Evolutionary conservation across 768 basidiomycete species (phyloP).

Genomic region (Tephrocybe sp.): DNA sequence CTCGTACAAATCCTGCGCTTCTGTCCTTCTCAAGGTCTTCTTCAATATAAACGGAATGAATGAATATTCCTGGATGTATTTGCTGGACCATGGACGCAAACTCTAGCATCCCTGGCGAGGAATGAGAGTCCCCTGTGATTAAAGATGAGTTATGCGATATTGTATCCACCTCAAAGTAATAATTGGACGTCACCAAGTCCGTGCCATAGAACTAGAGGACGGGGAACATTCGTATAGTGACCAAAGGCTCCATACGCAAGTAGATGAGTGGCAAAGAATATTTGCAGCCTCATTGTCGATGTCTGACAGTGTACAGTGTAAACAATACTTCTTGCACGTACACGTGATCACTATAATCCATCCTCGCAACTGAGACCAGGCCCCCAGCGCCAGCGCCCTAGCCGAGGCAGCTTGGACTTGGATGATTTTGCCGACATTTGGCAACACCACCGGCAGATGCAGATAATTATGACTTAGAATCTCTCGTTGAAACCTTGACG

Average conservation of each 20-base stretch:
- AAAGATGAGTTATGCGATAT: background rate
- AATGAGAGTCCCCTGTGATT: conserved; percentile 64
- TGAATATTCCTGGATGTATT: conserved; percentile 71
- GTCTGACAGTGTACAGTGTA: too few relatives aligned
- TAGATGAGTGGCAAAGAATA: background rate
- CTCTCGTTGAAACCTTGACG: too few relatives aligned
- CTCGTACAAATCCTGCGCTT: conserved; percentile 69
- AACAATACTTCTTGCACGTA: too few relatives aligned
- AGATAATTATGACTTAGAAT: too few relatives aligned
- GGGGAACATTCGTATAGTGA: conserved; percentile 16
- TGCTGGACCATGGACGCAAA: conserved; percentile 57
- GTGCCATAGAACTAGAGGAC: conserved; percentile 77
- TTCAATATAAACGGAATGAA: conserved; percentile 71
- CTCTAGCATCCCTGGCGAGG: conserved; percentile 69
- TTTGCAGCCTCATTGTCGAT: conserved; percentile 4
- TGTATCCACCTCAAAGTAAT: background rate
- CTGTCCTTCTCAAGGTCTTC: conserved; percentile 60
- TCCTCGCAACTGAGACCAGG: too few relatives aligned
- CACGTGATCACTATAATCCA: too few relatives aligned
- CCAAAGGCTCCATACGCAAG: background rate
- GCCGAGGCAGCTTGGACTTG: too few relatives aligned
- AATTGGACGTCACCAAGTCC: conserved; percentile 47
- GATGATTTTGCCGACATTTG: too few relatives aligned
- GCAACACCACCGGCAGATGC: too few relatives aligned
- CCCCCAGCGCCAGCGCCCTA: too few relatives aligned